These are phyloP conservation scores for Entomortierella beljakovae DNA, from an alignment of 192 early-diverging fungal species.

Conservation along the genomic window DNA sequence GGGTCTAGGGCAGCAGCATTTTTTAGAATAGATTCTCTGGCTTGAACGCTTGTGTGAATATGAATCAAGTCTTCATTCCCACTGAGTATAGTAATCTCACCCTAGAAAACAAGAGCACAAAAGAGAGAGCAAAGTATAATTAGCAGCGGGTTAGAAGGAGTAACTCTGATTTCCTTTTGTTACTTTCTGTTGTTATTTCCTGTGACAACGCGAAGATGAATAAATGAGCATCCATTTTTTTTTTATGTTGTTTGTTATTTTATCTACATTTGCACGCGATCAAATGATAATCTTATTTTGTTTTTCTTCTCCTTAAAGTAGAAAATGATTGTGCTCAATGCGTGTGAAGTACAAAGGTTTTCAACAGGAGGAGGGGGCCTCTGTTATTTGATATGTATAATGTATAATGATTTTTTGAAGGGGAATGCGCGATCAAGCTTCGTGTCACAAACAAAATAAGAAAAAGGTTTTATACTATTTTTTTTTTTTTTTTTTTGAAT, in stretches of 20 bases:
- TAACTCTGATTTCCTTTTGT: neutral
- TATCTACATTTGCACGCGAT: neutral
- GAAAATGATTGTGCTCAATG: neutral
- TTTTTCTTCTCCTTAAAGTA: neutral
- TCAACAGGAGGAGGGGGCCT: neutral
- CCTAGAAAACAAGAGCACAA: constrained; percentile 9
- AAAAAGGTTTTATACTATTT: too few relatives aligned
- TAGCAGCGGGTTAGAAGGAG: neutral
- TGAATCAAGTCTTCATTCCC: constrained; percentile 52
- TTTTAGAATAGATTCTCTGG: constrained; percentile 33
- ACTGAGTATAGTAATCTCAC: constrained; percentile 50
- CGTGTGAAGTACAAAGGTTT: too few relatives aligned
- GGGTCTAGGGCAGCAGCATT: constrained; percentile 51
- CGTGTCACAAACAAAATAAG: neutral
- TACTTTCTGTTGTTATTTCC: too few relatives aligned
- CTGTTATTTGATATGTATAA: too few relatives aligned
- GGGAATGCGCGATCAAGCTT: neutral
- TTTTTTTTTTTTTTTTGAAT: too few relatives aligned
- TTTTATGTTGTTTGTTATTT: neutral
- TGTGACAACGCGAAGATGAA: too few relatives aligned
- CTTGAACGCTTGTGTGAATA: constrained; percentile 47
- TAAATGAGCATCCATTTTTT: neutral
- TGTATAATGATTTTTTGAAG: neutral
- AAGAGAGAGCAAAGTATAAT: neutral
- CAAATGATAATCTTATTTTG: too few relatives aligned